A percentile compares a stretch with the other conserved stretches of the same genome.
These are phyloP conservation scores for Moricandia moricandioides DNA, from an alignment of 345 rosid genomes.

Conservation along the genomic window DNA sequence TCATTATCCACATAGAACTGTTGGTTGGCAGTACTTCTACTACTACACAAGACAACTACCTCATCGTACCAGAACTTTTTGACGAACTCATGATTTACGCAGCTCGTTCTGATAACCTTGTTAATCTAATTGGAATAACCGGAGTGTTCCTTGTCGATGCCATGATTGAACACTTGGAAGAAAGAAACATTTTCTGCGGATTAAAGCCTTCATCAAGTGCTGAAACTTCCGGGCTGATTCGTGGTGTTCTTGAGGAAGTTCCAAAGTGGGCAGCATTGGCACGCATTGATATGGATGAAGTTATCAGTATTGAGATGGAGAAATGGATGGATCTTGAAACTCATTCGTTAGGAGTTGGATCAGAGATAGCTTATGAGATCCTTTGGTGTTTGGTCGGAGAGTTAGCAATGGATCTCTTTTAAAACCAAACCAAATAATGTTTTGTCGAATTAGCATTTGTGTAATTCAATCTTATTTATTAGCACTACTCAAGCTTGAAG, in stretches of 20 bases:
- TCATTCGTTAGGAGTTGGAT: constrained; percentile 55
- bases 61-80: constrained; percentile 47
- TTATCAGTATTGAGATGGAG: constrained; percentile 62
- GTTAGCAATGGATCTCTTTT: constrained; percentile 41
- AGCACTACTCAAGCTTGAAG: neutral
- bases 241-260: constrained; percentile 56
- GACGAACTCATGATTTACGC: constrained; percentile 56
- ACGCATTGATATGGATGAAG: constrained; percentile 53
- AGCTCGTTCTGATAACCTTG: constrained; percentile 29
- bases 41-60: constrained; percentile 33
- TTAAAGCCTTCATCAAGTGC: constrained; percentile 34
- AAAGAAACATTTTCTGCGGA: constrained; percentile 45
- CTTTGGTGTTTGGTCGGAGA: constrained; percentile 57
- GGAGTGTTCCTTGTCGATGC: constrained; percentile 64
- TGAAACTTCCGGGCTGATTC: constrained; percentile 44
- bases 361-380: constrained; percentile 56
- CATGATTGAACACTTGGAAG: constrained; percentile 66
- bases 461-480: neutral
- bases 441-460: neutral
- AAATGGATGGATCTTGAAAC: constrained; percentile 72
- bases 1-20: constrained; percentile 60
- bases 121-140: constrained; percentile 42
- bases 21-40: constrained; percentile 38
- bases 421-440: neutral
- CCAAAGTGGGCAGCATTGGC: constrained; percentile 55